A percentile compares a stretch with the other conserved stretches of the same genome.
Evolutionary conservation across 73 alveolate genomes (phyloP).

Genomic region (Paraurostyla sp.): DNA sequence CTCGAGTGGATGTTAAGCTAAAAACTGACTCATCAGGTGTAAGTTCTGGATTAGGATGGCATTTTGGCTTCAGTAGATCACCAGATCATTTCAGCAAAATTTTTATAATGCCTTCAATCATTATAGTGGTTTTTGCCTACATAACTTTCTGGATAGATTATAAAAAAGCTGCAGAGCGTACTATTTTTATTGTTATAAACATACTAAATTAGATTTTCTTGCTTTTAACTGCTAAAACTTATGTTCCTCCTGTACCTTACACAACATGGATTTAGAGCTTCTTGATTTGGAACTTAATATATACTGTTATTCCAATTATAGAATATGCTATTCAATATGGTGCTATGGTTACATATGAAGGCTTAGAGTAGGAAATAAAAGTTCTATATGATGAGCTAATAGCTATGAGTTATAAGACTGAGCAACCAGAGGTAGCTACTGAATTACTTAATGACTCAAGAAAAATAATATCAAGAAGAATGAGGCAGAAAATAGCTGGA

Average conservation of each 20-base stretch:
- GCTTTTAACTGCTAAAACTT: not conserved
- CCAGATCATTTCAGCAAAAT: not conserved
- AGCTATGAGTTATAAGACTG: not conserved
- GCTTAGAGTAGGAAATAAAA: not conserved
- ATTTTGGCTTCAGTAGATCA: not conserved
- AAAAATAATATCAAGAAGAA: not conserved
- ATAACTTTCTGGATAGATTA: constrained; percentile 40
- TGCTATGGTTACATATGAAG: not conserved
- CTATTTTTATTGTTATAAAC: not conserved
- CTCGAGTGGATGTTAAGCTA: not conserved
- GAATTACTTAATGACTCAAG: constrained; percentile 1
- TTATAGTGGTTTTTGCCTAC: constrained; percentile 27
- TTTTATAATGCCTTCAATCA: constrained; percentile 33
- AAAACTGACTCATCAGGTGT: constrained; percentile 10
- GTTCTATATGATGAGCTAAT: not conserved
- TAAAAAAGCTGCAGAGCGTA: constrained; percentile 40
- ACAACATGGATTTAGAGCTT: constrained; percentile 17
- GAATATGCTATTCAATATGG: constrained; percentile 35
- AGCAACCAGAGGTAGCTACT: not conserved
- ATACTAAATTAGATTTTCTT: not conserved
- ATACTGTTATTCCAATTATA: constrained; percentile 25
- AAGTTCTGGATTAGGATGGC: constrained; percentile 8
- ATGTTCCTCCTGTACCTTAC: constrained; percentile 8
- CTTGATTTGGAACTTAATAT: constrained; percentile 21
- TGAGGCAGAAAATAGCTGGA: constrained; percentile 28